Percentiles rank a stretch among this genome's conserved stretches.
Evolutionary conservation across 768 basidiomycete species (phyloP).

Genomic region (Suillus ampliporus): DNA sequence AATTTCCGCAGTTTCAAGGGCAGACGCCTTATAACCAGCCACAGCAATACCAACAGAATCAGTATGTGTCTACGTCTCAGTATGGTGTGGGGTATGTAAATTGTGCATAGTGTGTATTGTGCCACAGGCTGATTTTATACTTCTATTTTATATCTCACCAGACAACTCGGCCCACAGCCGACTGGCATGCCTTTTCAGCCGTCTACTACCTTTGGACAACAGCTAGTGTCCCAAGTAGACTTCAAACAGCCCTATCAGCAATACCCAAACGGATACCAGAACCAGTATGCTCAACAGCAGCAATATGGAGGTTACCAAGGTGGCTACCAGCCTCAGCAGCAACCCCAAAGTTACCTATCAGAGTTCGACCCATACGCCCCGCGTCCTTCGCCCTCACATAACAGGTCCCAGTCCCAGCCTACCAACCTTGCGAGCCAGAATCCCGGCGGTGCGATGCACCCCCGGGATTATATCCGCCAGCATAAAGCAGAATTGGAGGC

Average conservation of each 20-base stretch:
- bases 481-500: conserved; percentile 73
- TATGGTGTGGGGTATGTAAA: conserved; percentile 29
- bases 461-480: conserved; percentile 66
- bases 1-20: conserved; percentile 21
- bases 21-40: conserved; percentile 15
- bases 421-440: conserved; percentile 13
- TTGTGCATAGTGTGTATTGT: conserved; percentile 20
- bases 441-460: conserved; percentile 54
- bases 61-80: conserved; percentile 27
- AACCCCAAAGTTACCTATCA: conserved; percentile 33
- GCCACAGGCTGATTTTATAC: neutral
- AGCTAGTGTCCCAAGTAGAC: conserved; percentile 42
- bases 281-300: conserved; percentile 23
- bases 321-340: conserved; percentile 30
- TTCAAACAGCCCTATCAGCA: conserved; percentile 21
- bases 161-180: conserved; percentile 37
- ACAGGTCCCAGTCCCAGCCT: conserved; percentile 4
- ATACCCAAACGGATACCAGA: conserved; percentile 31
- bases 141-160: conserved; percentile 14
- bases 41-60: conserved; percentile 29
- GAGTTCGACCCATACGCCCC: conserved; percentile 49
- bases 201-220: conserved; percentile 61
- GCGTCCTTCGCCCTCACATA: conserved; percentile 19
- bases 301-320: conserved; percentile 36
- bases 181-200: conserved; percentile 51